phyloP scores from a whole-genome alignment of 345 rosid genomes.

The Citrus sp. region DNA sequence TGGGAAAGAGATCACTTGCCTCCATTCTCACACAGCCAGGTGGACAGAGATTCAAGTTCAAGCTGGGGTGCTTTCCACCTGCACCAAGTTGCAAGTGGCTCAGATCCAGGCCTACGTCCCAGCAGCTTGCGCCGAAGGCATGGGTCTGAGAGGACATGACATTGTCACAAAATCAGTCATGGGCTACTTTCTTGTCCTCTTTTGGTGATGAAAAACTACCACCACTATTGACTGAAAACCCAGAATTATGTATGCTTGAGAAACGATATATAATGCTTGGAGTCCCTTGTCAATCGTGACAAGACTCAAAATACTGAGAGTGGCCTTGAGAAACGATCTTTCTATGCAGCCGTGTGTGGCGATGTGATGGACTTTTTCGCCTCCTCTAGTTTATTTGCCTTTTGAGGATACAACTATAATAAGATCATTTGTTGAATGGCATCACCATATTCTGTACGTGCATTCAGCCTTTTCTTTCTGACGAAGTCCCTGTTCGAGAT shows the following conservation, averaged over 20 bases:
- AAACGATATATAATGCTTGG: constrained; percentile 50
- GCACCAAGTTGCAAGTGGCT: constrained; percentile 49
- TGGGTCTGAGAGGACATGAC: constrained; percentile 58
- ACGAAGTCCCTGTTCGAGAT: background rate
- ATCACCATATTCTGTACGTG: background rate
- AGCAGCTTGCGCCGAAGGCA: constrained; percentile 71
- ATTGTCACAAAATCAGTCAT: constrained; percentile 53
- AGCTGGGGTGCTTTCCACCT: constrained; percentile 60
- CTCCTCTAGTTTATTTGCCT: constrained; percentile 37
- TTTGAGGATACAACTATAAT: constrained; percentile 29
- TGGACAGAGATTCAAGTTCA: constrained; percentile 59
- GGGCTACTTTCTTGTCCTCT: constrained; percentile 19
- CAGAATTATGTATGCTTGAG: constrained; percentile 56
- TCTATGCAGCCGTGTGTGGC: constrained; percentile 32
- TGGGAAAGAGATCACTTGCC: constrained; percentile 81
- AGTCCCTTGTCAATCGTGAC: constrained; percentile 20
- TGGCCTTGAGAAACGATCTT: constrained; percentile 32
- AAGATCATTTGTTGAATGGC: constrained; percentile 21
- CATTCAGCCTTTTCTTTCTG: too few relatives aligned
- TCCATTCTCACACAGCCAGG: constrained; percentile 50
- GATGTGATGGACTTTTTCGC: constrained; percentile 38
- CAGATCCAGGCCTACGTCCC: constrained; percentile 42
- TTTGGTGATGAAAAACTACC: constrained; percentile 33
- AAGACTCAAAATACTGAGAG: constrained; percentile 31
- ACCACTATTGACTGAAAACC: constrained; percentile 34